Evolutionary conservation across 768 basidiomycete genomes (phyloP).

Genomic region (Naematelia aurantialba): DNA sequence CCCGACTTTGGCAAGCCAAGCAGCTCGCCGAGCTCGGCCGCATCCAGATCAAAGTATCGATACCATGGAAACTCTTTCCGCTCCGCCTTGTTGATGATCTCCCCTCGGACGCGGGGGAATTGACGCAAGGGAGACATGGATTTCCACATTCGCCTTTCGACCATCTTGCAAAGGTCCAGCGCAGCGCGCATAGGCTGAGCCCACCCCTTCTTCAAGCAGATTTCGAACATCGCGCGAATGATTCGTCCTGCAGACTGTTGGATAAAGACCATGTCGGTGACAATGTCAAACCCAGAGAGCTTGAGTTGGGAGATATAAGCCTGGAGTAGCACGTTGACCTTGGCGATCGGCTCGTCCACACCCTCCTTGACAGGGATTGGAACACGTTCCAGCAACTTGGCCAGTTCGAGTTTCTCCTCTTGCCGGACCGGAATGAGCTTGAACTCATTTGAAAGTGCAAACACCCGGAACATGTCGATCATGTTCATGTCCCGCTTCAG

Average conservation of each 20-base stretch:
- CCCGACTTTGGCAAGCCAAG: slow-evolving; percentile 93
- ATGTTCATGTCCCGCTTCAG: slow-evolving; percentile 78
- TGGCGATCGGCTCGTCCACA: slow-evolving; percentile 92
- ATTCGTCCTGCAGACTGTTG: slow-evolving; percentile 97
- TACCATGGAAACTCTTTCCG: slow-evolving; percentile 99
- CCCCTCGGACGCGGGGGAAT: slow-evolving; percentile 65
- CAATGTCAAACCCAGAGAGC: slow-evolving; percentile 67
- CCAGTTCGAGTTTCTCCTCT: slow-evolving; percentile 80
- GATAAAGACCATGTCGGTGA: slow-evolving; percentile 71
- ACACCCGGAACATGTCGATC: slow-evolving; percentile 90
- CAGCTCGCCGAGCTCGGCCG: slow-evolving; percentile 88
- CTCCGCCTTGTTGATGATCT: slow-evolving; percentile 81
- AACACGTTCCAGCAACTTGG: slow-evolving; percentile 84
- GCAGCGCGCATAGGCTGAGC: slow-evolving; percentile 86
- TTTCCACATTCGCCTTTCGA: slow-evolving; percentile 76
- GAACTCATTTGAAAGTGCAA: slow-evolving; percentile 93
- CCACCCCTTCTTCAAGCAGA: slow-evolving; percentile 98
- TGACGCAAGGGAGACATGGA: slow-evolving; percentile 97
- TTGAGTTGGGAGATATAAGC: slow-evolving; percentile 92
- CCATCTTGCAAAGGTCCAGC: slow-evolving; percentile 93
- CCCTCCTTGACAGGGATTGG: slow-evolving; percentile 96
- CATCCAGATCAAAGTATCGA: slow-evolving; percentile 83
- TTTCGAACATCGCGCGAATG: slow-evolving; percentile 93
- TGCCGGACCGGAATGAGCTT: slow-evolving; percentile 69
- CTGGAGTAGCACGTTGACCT: slow-evolving; percentile 93